phyloP scores from a whole-genome alignment of 345 rosid species.

The Zanthoxylum bungeanum region DNA sequence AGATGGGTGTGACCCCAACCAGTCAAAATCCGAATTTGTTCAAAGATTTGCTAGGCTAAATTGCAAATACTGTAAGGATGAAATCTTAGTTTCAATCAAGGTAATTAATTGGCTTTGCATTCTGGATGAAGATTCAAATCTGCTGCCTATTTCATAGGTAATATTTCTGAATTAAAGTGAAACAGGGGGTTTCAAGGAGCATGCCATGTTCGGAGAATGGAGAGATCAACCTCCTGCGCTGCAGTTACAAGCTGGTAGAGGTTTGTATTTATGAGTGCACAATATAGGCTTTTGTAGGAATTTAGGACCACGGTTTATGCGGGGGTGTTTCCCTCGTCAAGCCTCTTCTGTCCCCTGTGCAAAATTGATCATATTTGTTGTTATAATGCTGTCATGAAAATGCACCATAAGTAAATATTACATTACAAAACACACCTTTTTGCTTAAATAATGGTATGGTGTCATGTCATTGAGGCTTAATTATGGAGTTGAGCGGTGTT shows the following conservation, averaged over 20 bases:
- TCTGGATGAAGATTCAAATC: neutral
- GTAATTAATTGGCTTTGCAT: neutral
- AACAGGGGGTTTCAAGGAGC: neutral
- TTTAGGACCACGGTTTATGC: constrained; percentile 6
- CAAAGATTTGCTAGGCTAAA: constrained; percentile 78
- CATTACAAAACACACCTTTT: too few relatives aligned
- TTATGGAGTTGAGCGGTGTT: too few relatives aligned
- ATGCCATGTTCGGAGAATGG: neutral
- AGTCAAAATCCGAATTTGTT: constrained; percentile 87
- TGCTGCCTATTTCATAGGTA: neutral
- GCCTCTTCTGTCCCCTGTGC: too few relatives aligned
- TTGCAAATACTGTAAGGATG: neutral
- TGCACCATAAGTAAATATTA: too few relatives aligned
- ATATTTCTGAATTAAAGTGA: neutral
- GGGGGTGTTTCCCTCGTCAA: constrained; percentile 15
- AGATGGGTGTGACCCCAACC: constrained; percentile 85
- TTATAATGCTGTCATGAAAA: too few relatives aligned
- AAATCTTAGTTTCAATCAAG: neutral
- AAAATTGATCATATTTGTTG: too few relatives aligned
- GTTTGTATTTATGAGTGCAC: constrained; percentile 17
- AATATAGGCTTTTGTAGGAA: constrained; percentile 11
- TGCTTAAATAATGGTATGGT: too few relatives aligned
- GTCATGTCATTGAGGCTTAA: too few relatives aligned
- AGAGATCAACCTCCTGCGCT: constrained; percentile 6
- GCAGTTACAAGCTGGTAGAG: constrained; percentile 1